Conservation (phyloP, 2,329 filamentous ascomycete species). For the Alternaria ventricosa region DNA sequence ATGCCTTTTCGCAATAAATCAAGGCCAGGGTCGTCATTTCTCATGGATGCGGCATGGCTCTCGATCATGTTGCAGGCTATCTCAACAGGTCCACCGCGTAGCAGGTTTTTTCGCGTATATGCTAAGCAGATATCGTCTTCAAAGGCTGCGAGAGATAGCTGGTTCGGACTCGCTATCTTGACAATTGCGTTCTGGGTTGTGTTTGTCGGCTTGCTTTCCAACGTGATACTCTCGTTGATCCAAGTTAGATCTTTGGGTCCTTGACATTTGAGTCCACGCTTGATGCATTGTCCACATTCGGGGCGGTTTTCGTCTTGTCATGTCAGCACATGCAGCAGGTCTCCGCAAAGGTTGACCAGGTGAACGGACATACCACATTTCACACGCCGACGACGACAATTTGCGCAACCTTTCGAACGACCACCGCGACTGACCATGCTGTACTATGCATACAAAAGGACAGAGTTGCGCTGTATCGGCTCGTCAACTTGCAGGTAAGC, state of each 20-base stretch:
- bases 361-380: slow-evolving; percentile 34
- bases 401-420: slow-evolving; percentile 35
- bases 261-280: slow-evolving; percentile 30
- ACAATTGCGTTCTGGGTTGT: background rate
- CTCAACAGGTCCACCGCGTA: slow-evolving; percentile 34
- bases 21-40: slow-evolving; percentile 16
- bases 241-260: slow-evolving; percentile 33
- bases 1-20: slow-evolving; percentile 30
- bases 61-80: slow-evolving; percentile 34
- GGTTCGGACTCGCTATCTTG: background rate
- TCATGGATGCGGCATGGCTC: background rate
- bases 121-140: slow-evolving; percentile 34
- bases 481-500: background rate
- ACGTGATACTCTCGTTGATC: slow-evolving; percentile 24
- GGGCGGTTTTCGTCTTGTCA: slow-evolving; percentile 34
- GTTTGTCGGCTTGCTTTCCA: background rate
- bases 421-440: slow-evolving; percentile 38
- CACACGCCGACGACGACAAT: slow-evolving; percentile 35
- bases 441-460: background rate
- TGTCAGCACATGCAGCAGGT: background rate
- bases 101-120: slow-evolving; percentile 34
- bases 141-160: slow-evolving; percentile 29
- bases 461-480: background rate
- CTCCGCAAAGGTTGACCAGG: background rate
- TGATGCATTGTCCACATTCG: slow-evolving; percentile 31